These are phyloP conservation scores for Ampelocalamus luodianensis DNA, from an alignment of 176 grass and related monocot genomes.

Conservation along the genomic window DNA sequence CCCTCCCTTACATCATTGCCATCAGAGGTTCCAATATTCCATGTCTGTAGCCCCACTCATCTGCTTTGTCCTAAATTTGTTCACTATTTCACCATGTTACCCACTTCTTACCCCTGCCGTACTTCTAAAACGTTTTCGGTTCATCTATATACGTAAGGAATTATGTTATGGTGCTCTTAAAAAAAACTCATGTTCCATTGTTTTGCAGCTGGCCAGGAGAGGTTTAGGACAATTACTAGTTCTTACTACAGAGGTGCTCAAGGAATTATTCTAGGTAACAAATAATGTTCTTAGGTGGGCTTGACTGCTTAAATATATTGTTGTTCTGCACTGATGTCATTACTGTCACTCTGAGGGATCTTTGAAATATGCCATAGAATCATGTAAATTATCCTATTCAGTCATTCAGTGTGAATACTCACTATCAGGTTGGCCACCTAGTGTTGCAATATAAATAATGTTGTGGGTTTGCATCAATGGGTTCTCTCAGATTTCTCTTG, in stretches of 20 bases:
- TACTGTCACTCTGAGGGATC: background rate
- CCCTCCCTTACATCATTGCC: conserved; percentile 24
- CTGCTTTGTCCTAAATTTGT: conserved; percentile 31
- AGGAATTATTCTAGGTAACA: conserved; percentile 97
- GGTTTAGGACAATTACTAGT: conserved; percentile 95
- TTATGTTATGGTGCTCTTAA: background rate
- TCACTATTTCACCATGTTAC: conserved; percentile 16
- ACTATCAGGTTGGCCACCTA: background rate
- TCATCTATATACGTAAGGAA: conserved; percentile 20
- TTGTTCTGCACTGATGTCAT: background rate
- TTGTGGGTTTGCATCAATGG: background rate
- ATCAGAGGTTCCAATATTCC: conserved; percentile 27
- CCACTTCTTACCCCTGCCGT: background rate
- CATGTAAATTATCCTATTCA: background rate
- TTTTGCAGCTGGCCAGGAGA: conserved; percentile 96
- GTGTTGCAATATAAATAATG: conserved; percentile 10
- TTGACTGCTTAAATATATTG: conserved; percentile 28
- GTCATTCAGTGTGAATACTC: background rate
- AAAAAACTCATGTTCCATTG: conserved; percentile 25
- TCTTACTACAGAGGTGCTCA: conserved; percentile 99
- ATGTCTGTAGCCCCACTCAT: conserved; percentile 21
- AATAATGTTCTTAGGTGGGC: background rate
- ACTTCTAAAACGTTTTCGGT: conserved; percentile 16
- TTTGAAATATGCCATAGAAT: conserved; percentile 11
- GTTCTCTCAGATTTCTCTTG: conserved; percentile 1